Evolutionary conservation across 1,284 basidiomycete species (phyloP).

Genomic region (Termitomyces sp.): DNA sequence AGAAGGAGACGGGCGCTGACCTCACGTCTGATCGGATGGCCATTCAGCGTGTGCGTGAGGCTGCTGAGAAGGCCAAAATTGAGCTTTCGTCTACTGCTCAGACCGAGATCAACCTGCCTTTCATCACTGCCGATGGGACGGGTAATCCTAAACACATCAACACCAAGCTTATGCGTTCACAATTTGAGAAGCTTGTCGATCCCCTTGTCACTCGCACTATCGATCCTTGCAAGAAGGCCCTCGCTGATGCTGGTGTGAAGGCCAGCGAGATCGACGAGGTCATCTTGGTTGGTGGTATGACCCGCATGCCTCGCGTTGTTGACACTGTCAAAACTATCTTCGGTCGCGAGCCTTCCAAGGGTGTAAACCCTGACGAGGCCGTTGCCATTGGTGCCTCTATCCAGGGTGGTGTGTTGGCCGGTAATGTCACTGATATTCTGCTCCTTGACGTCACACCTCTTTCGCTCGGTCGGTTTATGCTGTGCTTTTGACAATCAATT

Average conservation of each 20-base stretch:
- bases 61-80: slow-evolving; percentile 99
- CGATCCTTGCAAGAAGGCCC: slow-evolving; percentile 97
- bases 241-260: slow-evolving; percentile 90
- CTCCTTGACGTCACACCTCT: slow-evolving; percentile 95
- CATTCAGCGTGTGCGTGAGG: slow-evolving; percentile 98
- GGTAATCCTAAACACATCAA: slow-evolving; percentile 95
- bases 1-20: slow-evolving; percentile 87
- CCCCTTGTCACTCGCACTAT: slow-evolving; percentile 86
- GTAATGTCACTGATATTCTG: slow-evolving; percentile 94
- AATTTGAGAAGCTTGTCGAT: slow-evolving; percentile 85
- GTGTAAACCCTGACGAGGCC: slow-evolving; percentile 96
- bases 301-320: slow-evolving; percentile 92
- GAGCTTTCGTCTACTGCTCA: slow-evolving; percentile 91
- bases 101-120: slow-evolving; percentile 95
- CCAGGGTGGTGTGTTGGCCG: slow-evolving; percentile 93
- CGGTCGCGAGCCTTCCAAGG: slow-evolving; percentile 94
- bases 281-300: slow-evolving; percentile 98
- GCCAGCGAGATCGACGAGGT: slow-evolving; percentile 92
- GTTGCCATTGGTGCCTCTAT: slow-evolving; percentile 92
- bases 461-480: slow-evolving; percentile 63
- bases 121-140: slow-evolving; percentile 92
- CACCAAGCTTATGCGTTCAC: slow-evolving; percentile 80
- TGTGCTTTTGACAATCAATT: background rate
- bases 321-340: slow-evolving; percentile 92
- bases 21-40: slow-evolving; percentile 89